These are phyloP conservation scores for Niveomyces coronatus DNA, from an alignment of 2,329 filamentous ascomycete genomes.

Conservation along the genomic window DNA sequence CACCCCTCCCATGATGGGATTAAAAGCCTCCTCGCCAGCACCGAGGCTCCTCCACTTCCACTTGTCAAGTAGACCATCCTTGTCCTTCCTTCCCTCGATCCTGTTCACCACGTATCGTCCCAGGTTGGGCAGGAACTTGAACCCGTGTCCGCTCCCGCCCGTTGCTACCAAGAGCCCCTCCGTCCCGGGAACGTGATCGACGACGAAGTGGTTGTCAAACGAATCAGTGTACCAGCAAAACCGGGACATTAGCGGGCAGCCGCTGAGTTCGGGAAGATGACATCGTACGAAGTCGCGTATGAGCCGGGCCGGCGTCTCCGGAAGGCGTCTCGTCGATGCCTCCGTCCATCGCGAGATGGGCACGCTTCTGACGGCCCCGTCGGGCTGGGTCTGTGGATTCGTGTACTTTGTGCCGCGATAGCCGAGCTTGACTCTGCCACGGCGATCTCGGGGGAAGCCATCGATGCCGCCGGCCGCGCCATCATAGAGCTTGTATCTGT, in stretches of 20 bases:
- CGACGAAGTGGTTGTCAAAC: slow-evolving; percentile 22
- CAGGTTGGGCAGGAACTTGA: slow-evolving; percentile 51
- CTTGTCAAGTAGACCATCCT: slow-evolving; percentile 15
- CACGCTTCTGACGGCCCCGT: slow-evolving; percentile 27
- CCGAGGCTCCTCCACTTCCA: slow-evolving; percentile 15
- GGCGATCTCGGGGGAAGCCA: slow-evolving; percentile 34
- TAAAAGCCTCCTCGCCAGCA: not conserved
- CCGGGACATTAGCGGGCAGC: slow-evolving; percentile 20
- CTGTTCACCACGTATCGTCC: slow-evolving; percentile 43
- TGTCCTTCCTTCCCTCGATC: slow-evolving; percentile 27
- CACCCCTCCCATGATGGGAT: not conserved
- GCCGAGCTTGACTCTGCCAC: slow-evolving; percentile 36
- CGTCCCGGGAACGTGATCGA: slow-evolving; percentile 35
- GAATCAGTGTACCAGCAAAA: slow-evolving; percentile 24
- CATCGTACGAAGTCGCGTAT: slow-evolving; percentile 25
- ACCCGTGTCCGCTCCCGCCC: slow-evolving; percentile 50
- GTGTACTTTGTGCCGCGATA: slow-evolving; percentile 42
- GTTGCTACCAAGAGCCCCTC: slow-evolving; percentile 49
- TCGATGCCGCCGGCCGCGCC: slow-evolving; percentile 31
- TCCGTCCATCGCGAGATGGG: slow-evolving; percentile 28
- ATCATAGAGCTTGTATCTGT: slow-evolving; percentile 22
- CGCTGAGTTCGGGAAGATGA: slow-evolving; percentile 31
- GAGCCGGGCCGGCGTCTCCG: slow-evolving; percentile 17
- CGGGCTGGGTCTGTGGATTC: slow-evolving; percentile 26
- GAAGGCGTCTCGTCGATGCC: slow-evolving; percentile 16